Evolutionary conservation across 352 stramenopile species (phyloP).

Genomic region (Globisporangium sylvaticum): DNA sequence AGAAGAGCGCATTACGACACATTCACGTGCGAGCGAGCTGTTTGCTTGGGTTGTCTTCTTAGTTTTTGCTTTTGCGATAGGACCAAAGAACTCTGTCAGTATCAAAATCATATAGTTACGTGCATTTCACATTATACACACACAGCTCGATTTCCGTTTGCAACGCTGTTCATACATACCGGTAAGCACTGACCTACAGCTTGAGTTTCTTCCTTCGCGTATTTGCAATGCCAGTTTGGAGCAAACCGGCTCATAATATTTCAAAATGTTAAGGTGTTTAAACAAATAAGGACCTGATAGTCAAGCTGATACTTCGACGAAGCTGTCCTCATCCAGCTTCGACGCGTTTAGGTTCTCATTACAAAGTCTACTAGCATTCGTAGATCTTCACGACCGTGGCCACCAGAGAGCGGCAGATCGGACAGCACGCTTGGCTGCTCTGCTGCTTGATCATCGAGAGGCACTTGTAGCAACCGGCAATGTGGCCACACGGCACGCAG

Average conservation of each 20-base stretch:
- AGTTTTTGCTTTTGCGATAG: constrained; percentile 4
- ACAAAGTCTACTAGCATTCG: constrained; percentile 22
- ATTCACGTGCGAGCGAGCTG: neutral
- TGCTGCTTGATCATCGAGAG: constrained; percentile 33
- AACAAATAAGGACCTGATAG: neutral
- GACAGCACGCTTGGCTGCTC: constrained; percentile 26
- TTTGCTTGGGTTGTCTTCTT: neutral
- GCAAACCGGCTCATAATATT: neutral
- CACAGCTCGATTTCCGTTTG: neutral
- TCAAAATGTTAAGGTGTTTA: neutral
- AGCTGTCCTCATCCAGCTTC: neutral
- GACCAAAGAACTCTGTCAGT: neutral
- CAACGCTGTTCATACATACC: neutral
- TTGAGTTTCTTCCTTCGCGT: neutral
- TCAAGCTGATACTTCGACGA: neutral
- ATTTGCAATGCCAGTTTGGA: neutral
- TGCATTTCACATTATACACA: neutral
- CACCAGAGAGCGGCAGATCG: constrained; percentile 42
- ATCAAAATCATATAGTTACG: constrained; percentile 14
- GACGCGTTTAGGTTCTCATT: neutral
- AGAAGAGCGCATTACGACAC: neutral
- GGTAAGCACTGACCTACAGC: no score
- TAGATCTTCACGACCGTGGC: constrained; percentile 46
- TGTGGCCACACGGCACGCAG: constrained; percentile 51
- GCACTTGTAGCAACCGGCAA: constrained; percentile 40